Percentiles rank a stretch among this genome's conserved stretches.
Evolutionary conservation across 1,284 basidiomycete species (phyloP).

Genomic region (Naganishia albida): DNA sequence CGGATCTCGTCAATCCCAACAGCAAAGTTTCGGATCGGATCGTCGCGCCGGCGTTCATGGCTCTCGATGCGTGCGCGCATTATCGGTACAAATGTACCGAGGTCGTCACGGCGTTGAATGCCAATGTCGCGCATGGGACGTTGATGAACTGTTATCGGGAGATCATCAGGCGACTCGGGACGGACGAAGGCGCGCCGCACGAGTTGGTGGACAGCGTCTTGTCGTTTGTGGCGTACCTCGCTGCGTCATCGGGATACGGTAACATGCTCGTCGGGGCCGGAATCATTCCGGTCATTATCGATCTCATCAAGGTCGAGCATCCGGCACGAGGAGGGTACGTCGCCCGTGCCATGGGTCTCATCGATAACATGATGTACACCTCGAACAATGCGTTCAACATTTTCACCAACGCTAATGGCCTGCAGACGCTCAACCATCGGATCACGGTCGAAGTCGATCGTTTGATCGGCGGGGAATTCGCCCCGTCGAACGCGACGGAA

Average conservation of each 20-base stretch:
- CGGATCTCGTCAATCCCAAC: constrained; percentile 84
- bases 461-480: constrained; percentile 15
- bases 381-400: constrained; percentile 73
- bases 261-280: constrained; percentile 98
- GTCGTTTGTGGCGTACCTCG: constrained; percentile 82
- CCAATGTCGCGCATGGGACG: constrained; percentile 93
- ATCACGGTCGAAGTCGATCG: constrained; percentile 69
- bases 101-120: constrained; percentile 86
- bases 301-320: constrained; percentile 76
- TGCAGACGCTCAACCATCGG: constrained; percentile 79
- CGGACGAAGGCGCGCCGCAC: constrained; percentile 66
- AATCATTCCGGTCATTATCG: constrained; percentile 81
- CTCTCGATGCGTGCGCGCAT: constrained; percentile 83
- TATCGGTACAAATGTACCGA: constrained; percentile 82
- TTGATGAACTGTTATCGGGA: constrained; percentile 83
- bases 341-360: constrained; percentile 72
- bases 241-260: constrained; percentile 78
- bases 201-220: constrained; percentile 84
- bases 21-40: constrained; percentile 58
- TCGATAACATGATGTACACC: constrained; percentile 90
- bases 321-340: constrained; percentile 61
- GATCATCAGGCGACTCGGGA: constrained; percentile 70
- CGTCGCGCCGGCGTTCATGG: constrained; percentile 78
- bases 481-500: constrained; percentile 21
- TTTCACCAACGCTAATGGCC: constrained; percentile 81